These are phyloP conservation scores for Crinitomyces ghanaensis DNA, from an alignment of 805 yeast genomes.

Conservation along the genomic window DNA sequence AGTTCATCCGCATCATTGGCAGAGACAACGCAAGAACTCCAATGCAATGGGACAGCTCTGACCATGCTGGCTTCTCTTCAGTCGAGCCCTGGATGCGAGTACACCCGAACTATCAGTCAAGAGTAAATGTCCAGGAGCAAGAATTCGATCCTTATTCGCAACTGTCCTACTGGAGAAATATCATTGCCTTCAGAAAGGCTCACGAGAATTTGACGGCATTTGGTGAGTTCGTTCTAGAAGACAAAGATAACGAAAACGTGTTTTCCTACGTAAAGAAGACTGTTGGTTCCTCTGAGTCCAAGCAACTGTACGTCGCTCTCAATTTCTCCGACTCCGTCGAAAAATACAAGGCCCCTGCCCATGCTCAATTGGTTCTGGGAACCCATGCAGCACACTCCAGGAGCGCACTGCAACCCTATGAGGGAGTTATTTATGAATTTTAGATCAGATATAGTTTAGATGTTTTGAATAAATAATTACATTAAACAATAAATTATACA, in stretches of 20 bases:
- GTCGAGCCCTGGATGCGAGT: slow-evolving; percentile 43
- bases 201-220: slow-evolving; percentile 33
- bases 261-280: slow-evolving; percentile 30
- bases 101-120: slow-evolving; percentile 37
- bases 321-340: slow-evolving; percentile 6
- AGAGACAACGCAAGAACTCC: slow-evolving; percentile 49
- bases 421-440: slow-evolving; percentile 5
- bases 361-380: too few relatives aligned
- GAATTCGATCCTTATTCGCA: slow-evolving; percentile 35
- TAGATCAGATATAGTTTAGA: neutral
- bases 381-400: too few relatives aligned
- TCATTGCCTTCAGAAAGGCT: slow-evolving; percentile 33
- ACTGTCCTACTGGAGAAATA: slow-evolving; percentile 35
- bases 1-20: slow-evolving; percentile 22
- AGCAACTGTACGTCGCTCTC: slow-evolving; percentile 4
- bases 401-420: slow-evolving; percentile 7
- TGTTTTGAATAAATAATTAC: too few relatives aligned
- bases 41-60: slow-evolving; percentile 40
- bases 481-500: slow-evolving; percentile 21
- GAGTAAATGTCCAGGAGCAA: slow-evolving; percentile 39
- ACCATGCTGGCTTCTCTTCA: slow-evolving; percentile 35
- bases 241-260: slow-evolving; percentile 32
- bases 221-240: slow-evolving; percentile 34
- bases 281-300: neutral
- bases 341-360: neutral